phyloP scores from a whole-genome alignment of 2,329 filamentous ascomycete genomes.

The Aspergillus versicolor region DNA sequence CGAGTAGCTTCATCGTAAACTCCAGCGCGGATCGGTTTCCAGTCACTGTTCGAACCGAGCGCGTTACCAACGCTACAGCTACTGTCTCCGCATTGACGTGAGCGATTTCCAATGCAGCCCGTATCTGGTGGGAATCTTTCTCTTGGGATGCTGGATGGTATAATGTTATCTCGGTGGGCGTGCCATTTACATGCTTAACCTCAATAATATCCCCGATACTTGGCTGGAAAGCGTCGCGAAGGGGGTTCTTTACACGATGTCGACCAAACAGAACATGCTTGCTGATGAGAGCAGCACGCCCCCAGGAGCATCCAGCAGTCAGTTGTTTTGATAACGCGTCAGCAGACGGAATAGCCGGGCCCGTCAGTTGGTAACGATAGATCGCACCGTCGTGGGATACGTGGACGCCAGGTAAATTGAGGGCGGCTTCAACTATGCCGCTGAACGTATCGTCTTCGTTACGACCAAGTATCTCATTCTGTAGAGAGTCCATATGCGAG shows the following conservation, averaged over 20 bases:
- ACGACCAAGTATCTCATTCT: rapidly evolving
- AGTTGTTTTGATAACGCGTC: neutral
- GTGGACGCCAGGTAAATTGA: neutral
- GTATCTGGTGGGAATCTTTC: neutral
- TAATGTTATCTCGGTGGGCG: neutral
- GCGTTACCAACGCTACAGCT: neutral
- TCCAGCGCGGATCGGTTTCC: neutral
- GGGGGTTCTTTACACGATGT: neutral
- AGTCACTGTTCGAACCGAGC: neutral
- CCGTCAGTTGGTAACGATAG: neutral
- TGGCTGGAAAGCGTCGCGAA: neutral
- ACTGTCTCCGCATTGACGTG: neutral
- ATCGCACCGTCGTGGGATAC: neutral
- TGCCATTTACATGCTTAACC: neutral
- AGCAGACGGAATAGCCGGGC: neutral
- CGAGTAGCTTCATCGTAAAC: neutral
- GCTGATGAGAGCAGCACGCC: neutral
- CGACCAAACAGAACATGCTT: neutral
- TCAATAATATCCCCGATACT: neutral
- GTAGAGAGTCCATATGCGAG: neutral
- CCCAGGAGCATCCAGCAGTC: neutral
- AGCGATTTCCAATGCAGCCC: neutral
- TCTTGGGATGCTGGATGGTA: neutral
- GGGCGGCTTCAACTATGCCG: neutral
- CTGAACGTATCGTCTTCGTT: neutral